Evolutionary conservation across 1,284 basidiomycete genomes (phyloP).

Genomic region (Malassezia sympodialis): DNA sequence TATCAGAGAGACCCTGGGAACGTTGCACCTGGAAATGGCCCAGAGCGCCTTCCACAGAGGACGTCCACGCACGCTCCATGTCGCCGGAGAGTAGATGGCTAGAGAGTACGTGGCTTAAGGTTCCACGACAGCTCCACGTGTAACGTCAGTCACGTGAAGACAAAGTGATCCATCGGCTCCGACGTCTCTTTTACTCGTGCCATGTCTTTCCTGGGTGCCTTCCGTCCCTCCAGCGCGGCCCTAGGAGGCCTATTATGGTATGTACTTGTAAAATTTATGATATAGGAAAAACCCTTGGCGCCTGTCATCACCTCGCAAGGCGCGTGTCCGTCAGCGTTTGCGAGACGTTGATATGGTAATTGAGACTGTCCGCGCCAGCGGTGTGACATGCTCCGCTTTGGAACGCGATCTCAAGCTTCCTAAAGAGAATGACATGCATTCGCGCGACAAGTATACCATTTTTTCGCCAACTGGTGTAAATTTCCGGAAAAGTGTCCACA

Average conservation of each 20-base stretch:
- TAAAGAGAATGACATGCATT: slow-evolving; percentile 74
- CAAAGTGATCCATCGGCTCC: background rate
- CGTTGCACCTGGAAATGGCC: slow-evolving; percentile 27
- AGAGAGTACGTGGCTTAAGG: background rate
- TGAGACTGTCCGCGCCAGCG: slow-evolving; percentile 68
- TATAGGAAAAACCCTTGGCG: slow-evolving; percentile 89
- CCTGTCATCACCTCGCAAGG: slow-evolving; percentile 77
- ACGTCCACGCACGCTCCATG: slow-evolving; percentile 44
- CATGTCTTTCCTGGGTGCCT: slow-evolving; percentile 52
- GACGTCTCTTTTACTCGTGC: background rate
- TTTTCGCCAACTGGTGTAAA: slow-evolving; percentile 57
- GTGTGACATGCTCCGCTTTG: slow-evolving; percentile 65
- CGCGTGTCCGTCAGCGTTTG: slow-evolving; percentile 74
- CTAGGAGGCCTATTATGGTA: slow-evolving; percentile 70
- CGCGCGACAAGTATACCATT: slow-evolving; percentile 88
- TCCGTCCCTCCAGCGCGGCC: slow-evolving; percentile 59
- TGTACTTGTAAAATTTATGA: slow-evolving; percentile 22
- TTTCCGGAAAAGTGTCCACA: slow-evolving; percentile 90
- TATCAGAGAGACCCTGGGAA: slow-evolving; percentile 28
- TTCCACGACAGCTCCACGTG: background rate
- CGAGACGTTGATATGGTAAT: slow-evolving; percentile 90
- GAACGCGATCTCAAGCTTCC: slow-evolving; percentile 67
- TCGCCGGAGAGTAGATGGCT: background rate
- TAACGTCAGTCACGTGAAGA: background rate
- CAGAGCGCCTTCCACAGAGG: slow-evolving; percentile 33